These are phyloP conservation scores for Tubosaeta brunneosetosa DNA, from an alignment of 768 basidiomycete species.

Conservation along the genomic window DNA sequence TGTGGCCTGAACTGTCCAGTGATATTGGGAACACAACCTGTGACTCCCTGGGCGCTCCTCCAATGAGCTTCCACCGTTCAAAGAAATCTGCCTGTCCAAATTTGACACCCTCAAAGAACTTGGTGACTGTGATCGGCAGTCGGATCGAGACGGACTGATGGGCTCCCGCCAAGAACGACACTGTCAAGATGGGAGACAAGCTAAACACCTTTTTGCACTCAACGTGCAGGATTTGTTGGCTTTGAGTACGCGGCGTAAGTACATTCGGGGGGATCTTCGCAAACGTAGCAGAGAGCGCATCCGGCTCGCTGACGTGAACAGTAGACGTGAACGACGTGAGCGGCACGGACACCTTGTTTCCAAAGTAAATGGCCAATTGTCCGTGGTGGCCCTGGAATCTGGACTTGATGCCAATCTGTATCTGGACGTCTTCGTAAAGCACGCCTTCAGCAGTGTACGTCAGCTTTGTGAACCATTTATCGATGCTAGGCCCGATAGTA, in stretches of 20 bases:
- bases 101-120: constrained; percentile 92
- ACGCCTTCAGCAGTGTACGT: constrained; percentile 80
- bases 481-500: constrained; percentile 65
- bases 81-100: constrained; percentile 86
- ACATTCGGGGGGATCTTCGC: constrained; percentile 86
- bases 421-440: constrained; percentile 91
- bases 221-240: constrained; percentile 89
- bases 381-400: constrained; percentile 94
- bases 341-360: constrained; percentile 90
- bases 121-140: constrained; percentile 81
- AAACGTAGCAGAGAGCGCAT: constrained; percentile 77
- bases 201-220: constrained; percentile 91
- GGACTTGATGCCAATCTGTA: constrained; percentile 95
- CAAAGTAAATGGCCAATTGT: constrained; percentile 90
- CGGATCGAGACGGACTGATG: constrained; percentile 81
- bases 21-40: constrained; percentile 82
- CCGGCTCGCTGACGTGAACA: constrained; percentile 65
- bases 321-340: constrained; percentile 88
- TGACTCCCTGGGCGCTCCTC: constrained; percentile 89
- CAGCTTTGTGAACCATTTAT: constrained; percentile 87
- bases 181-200: constrained; percentile 67
- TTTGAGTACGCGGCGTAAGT: constrained; percentile 79
- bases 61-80: constrained; percentile 96
- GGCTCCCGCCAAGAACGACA: constrained; percentile 91
- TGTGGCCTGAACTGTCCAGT: constrained; percentile 59